Evolutionary conservation across 2,329 filamentous ascomycete genomes (phyloP).

Genomic region (Cytospora piceae): DNA sequence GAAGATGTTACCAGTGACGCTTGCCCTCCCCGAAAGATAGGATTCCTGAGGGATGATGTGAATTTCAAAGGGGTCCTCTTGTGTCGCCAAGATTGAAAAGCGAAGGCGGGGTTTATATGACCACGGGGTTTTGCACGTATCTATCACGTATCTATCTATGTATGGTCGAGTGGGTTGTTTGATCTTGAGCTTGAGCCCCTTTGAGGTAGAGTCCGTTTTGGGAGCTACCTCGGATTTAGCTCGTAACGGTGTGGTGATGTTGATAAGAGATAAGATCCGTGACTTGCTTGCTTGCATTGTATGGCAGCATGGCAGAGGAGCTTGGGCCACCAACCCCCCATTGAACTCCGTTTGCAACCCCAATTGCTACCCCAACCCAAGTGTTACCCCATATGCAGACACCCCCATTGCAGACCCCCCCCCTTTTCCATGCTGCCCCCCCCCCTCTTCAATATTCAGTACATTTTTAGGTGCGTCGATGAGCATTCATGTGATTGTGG

Average conservation of each 20-base stretch:
- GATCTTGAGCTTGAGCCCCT: neutral
- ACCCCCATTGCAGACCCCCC: no score
- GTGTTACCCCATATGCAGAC: neutral
- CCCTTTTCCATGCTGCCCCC: no score
- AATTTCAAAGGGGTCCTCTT: neutral
- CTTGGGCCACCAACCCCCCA: neutral
- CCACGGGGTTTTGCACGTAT: no score
- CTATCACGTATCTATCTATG: no score
- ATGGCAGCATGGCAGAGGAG: neutral
- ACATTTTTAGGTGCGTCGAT: neutral
- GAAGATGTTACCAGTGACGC: neutral
- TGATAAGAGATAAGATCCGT: constrained; percentile 2
- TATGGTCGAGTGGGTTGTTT: no score
- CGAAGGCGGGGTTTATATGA: constrained; percentile 5
- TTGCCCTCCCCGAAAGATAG: neutral
- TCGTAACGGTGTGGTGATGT: neutral
- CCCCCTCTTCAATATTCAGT: neutral
- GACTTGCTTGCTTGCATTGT: neutral
- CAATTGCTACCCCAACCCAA: neutral
- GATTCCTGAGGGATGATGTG: neutral
- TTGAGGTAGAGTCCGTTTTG: no score
- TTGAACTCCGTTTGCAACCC: neutral
- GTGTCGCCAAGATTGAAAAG: neutral
- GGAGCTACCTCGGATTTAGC: neutral
- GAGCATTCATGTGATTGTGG: constrained; percentile 18